Evolutionary conservation across 768 basidiomycete species (phyloP), one percentile per base, ranked within the genome.

Genomic region (Lentinula boryana): DNA sequence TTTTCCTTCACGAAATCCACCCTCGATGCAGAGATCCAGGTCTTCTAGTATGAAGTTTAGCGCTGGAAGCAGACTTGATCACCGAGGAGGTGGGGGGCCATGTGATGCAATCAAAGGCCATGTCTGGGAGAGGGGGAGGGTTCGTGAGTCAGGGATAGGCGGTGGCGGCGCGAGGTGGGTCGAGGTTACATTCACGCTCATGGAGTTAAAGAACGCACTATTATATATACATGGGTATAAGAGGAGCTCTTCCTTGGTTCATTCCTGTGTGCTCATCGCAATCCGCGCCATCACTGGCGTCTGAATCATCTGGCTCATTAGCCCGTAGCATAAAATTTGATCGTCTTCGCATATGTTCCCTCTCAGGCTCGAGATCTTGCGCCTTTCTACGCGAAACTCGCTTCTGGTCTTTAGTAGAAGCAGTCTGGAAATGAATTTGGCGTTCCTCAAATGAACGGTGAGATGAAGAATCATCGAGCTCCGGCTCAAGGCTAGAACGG

Each of bases 241-340:
- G 8, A 16, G 50, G 50, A 32, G 50, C 50, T n/a, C 33, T 15
- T 33, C 50, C 50, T 10, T 35, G 50, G 12, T 16, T 12, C 1
- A 1, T 8, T 33, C n/a, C 50, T 35, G 13, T 4, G 2, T 7
- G 12, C 12, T 31, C 27, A 33, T 36, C 44, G 13, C 9, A 10
- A 31, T 58, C 46, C 10, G 27, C 32, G 27, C 44, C 31, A 58
- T 5, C 44, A 27, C 41, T 13, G 7, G 15, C 33, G 27, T 58
- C 57, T 23, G 57, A 58, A 50, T 58, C 57, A 58, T 58, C 57
- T 23, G 57, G 57, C 35, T 58, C 57, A 12, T 58, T 32, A 16
- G 46, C 27, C 12, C 46, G 27, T n/a, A 58, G 18, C 57, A 58
- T 58, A 21, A 33, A 58, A 23, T 58, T 38, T 18, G 35, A 48